phyloP scores from a whole-genome alignment of 2,329 filamentous ascomycete genomes.

The Emericellopsis atlantica region DNA sequence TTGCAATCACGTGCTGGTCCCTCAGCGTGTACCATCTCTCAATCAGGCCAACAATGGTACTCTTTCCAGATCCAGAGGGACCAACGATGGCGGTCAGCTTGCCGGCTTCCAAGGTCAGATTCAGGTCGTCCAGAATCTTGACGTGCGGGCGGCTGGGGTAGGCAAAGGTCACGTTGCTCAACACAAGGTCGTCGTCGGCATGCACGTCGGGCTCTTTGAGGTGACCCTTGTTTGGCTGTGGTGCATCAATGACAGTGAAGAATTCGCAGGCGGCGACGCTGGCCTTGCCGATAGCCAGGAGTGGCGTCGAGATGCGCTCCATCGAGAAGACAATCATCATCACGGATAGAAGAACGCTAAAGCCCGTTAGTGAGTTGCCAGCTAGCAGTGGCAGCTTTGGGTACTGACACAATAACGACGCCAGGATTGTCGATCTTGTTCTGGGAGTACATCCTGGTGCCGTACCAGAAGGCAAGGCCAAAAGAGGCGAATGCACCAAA shows the following conservation, averaged over 20 bases:
- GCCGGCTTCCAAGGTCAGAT: conserved; percentile 45
- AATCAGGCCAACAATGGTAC: conserved; percentile 58
- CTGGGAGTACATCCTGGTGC: conserved; percentile 35
- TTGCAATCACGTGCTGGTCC: conserved; percentile 37
- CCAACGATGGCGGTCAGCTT: conserved; percentile 66
- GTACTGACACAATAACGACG: conserved; percentile 39
- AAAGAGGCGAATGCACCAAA: conserved; percentile 41
- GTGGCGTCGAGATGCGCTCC: conserved; percentile 41
- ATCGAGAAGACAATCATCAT: conserved; percentile 45
- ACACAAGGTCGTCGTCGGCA: conserved; percentile 25
- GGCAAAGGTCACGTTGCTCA: conserved; percentile 56
- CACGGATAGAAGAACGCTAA: conserved; percentile 39
- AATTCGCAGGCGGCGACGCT: conserved; percentile 45
- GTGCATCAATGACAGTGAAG: conserved; percentile 40
- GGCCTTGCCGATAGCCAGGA: conserved; percentile 45
- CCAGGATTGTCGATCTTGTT: conserved; percentile 34
- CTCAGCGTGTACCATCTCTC: conserved; percentile 60
- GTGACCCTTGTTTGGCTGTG: conserved; percentile 20
- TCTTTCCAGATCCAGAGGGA: conserved; percentile 61
- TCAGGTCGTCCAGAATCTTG: conserved; percentile 47
- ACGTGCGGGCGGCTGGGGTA: conserved; percentile 57
- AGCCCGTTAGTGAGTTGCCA: neutral
- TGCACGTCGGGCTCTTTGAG: conserved; percentile 22
- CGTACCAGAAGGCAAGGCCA: conserved; percentile 51
- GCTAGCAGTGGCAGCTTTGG: too few species aligned